Conservation (phyloP, 768 basidiomycete genomes). For the Dioszegia hungarica region DNA sequence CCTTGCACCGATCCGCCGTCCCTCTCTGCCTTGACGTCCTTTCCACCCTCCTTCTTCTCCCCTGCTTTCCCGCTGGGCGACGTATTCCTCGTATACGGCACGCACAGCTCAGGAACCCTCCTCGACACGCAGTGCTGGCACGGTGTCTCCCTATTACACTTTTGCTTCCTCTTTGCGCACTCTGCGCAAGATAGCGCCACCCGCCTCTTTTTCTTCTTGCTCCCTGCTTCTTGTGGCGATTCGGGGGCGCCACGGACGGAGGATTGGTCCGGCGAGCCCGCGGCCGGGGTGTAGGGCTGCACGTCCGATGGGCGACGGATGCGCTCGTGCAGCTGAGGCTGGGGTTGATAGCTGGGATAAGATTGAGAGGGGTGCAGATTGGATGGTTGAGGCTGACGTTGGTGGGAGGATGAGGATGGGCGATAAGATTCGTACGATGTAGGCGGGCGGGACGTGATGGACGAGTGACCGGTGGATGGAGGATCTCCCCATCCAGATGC, state of each 20-base stretch:
- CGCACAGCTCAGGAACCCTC: conserved; percentile 20
- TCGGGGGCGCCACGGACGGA: not conserved
- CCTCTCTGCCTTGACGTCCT: not conserved
- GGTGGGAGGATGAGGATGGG: conserved; percentile 5
- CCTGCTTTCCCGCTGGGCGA: conserved; percentile 9
- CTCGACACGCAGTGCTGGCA: conserved; percentile 39
- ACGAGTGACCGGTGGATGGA: conserved; percentile 14
- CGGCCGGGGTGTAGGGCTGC: not conserved
- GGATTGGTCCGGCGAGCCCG: not conserved
- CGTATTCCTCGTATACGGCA: conserved; percentile 13
- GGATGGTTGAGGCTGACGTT: not conserved
- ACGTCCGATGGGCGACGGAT: not conserved
- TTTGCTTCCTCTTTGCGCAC: conserved; percentile 44
- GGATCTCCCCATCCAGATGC: conserved; percentile 15
- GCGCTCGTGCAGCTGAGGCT: not conserved
- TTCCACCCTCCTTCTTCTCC: not conserved
- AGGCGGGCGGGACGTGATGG: conserved; percentile 1
- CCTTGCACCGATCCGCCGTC: not conserved
- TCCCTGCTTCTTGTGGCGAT: not conserved
- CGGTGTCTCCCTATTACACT: conserved; percentile 41
- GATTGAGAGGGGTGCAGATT: not conserved
- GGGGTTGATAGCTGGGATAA: not conserved
- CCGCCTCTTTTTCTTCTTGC: conserved; percentile 47
- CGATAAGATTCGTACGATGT: conserved; percentile 5
- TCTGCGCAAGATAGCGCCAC: conserved; percentile 45